phyloP scores from a whole-genome alignment of 306 rosid species.

The Begonia masoniana region DNA sequence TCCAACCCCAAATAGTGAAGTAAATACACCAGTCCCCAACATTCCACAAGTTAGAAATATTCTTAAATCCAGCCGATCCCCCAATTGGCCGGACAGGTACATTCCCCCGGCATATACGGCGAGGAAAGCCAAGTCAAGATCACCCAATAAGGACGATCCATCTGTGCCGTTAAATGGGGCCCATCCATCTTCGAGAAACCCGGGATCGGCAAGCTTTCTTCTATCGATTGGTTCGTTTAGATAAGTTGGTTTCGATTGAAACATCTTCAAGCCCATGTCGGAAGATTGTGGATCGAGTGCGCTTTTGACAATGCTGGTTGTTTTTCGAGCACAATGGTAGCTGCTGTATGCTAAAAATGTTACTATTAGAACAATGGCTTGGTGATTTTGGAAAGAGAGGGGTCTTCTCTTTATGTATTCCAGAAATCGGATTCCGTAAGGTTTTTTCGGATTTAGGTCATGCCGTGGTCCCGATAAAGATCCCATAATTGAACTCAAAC shows the following conservation, averaged over 20 bases:
- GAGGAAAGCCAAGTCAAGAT: slow-evolving; percentile 88
- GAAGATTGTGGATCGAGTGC: slow-evolving; percentile 77
- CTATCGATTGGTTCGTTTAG: slow-evolving; percentile 10
- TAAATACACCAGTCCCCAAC: slow-evolving; percentile 87
- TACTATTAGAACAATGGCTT: slow-evolving; percentile 59
- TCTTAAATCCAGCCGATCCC: slow-evolving; percentile 70
- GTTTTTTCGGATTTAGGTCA: slow-evolving; percentile 31
- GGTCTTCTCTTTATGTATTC: slow-evolving; percentile 44
- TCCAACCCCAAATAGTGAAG: slow-evolving; percentile 69
- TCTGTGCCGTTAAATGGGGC: slow-evolving; percentile 74
- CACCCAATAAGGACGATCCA: slow-evolving; percentile 81
- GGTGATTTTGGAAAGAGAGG: slow-evolving; percentile 74
- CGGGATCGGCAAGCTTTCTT: slow-evolving; percentile 12
- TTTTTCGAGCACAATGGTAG: slow-evolving; percentile 86
- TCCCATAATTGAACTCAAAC: slow-evolving; percentile 27
- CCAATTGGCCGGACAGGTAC: slow-evolving; percentile 90
- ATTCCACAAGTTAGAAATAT: slow-evolving; percentile 74
- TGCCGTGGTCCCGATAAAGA: slow-evolving; percentile 25
- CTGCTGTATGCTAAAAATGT: slow-evolving; percentile 84
- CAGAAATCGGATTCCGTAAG: slow-evolving; percentile 39
- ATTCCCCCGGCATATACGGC: slow-evolving; percentile 78
- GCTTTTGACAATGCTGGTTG: slow-evolving; percentile 87
- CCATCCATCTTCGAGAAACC: slow-evolving; percentile 61
- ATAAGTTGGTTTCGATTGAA: slow-evolving; percentile 8
- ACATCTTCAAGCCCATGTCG: slow-evolving; percentile 20